A percentile compares a stretch with the other conserved stretches of the same genome.
Evolutionary conservation across 1,139 yeast species (phyloP).

Genomic region (Yamadazyma oceani): DNA sequence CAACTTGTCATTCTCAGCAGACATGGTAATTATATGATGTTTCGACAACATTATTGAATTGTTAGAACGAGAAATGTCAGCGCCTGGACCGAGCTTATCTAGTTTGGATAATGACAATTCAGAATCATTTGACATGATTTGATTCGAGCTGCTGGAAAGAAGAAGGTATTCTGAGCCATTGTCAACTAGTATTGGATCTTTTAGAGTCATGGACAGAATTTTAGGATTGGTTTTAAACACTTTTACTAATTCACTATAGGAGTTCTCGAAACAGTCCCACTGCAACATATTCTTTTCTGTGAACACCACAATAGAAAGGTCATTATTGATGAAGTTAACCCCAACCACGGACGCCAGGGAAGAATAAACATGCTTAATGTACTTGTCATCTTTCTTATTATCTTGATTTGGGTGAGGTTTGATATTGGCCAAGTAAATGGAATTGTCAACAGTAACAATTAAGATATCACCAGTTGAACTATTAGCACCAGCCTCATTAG

Average conservation of each 20-base stretch:
- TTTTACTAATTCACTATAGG: slow-evolving; percentile 28
- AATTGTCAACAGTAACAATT: slow-evolving; percentile 30
- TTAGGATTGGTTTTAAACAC: slow-evolving; percentile 29
- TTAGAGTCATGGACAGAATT: background rate
- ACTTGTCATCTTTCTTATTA: slow-evolving; percentile 40
- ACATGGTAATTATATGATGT: slow-evolving; percentile 28
- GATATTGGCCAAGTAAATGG: slow-evolving; percentile 27
- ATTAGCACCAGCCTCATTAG: slow-evolving; percentile 2
- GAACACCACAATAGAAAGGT: slow-evolving; percentile 25
- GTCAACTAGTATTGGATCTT: background rate
- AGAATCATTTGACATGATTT: slow-evolving; percentile 27
- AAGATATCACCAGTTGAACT: slow-evolving; percentile 30
- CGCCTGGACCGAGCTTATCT: slow-evolving; percentile 14
- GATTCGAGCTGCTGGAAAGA: slow-evolving; percentile 17
- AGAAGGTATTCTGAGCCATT: slow-evolving; percentile 15
- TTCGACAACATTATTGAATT: slow-evolving; percentile 20
- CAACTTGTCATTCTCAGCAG: slow-evolving; percentile 16
- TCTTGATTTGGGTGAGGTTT: slow-evolving; percentile 24
- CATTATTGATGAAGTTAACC: slow-evolving; percentile 24
- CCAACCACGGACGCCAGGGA: slow-evolving; percentile 18
- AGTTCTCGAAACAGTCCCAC: slow-evolving; percentile 40
- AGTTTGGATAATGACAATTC: slow-evolving; percentile 26
- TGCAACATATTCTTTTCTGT: slow-evolving; percentile 20
- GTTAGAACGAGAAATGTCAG: slow-evolving; percentile 7
- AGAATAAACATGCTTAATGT: slow-evolving; percentile 30